Percentiles rank a stretch among this genome's conserved stretches.
Evolutionary conservation across 129 eudicot genomes (phyloP).

Genomic region (Centrapalus pauciflorus): DNA sequence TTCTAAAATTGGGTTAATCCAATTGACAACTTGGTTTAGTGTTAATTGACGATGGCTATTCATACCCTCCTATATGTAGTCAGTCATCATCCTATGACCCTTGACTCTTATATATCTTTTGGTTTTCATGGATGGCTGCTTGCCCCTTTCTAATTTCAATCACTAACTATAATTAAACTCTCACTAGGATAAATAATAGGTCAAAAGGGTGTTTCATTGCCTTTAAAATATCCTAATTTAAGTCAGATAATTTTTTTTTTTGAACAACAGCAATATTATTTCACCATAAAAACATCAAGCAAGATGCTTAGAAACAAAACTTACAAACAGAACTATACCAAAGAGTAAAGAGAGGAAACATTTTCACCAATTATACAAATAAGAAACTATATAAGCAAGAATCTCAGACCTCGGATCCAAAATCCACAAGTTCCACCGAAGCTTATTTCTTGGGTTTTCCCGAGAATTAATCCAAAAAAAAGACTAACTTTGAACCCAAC

Average conservation of each 20-base stretch:
- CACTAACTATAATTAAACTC: neutral
- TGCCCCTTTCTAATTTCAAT: conserved; percentile 9
- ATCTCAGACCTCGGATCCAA: too few relatives aligned
- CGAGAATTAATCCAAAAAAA: too few relatives aligned
- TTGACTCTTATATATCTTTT: too few relatives aligned
- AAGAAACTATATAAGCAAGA: too few relatives aligned
- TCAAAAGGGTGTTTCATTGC: neutral
- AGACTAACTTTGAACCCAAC: too few relatives aligned
- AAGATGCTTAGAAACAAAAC: too few relatives aligned
- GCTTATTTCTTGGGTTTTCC: too few relatives aligned
- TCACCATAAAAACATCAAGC: neutral
- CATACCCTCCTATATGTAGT: neutral
- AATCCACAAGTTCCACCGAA: too few relatives aligned
- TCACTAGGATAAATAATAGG: neutral
- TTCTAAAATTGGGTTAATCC: neutral
- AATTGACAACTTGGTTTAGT: conserved; percentile 5
- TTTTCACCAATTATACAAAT: too few relatives aligned
- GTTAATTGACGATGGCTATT: conserved; percentile 9
- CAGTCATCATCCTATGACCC: neutral
- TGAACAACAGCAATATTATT: too few relatives aligned
- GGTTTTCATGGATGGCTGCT: conserved; percentile 18
- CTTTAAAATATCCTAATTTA: conserved; percentile 1
- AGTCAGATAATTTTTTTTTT: neutral
- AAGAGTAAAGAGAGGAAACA: too few relatives aligned
- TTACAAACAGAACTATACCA: too few relatives aligned